These are phyloP conservation scores for Passiflora organensis DNA, from an alignment of 345 rosid genomes.

Conservation along the genomic window DNA sequence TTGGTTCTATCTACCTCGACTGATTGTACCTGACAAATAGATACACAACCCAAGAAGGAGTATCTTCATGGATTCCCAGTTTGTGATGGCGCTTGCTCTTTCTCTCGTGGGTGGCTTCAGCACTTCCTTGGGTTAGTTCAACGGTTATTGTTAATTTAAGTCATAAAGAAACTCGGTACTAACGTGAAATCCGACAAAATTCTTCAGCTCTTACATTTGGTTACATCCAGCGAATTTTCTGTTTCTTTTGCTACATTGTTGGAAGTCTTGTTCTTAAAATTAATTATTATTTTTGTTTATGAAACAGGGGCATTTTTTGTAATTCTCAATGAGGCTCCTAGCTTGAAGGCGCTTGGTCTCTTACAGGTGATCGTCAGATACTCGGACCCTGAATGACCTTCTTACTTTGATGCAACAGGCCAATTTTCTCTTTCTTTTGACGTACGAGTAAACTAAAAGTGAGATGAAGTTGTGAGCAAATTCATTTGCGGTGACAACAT, in stretches of 20 bases:
- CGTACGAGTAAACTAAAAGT: slow-evolving; percentile 1
- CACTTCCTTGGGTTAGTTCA: slow-evolving; percentile 27
- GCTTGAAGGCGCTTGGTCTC: slow-evolving; percentile 93
- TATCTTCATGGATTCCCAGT: slow-evolving; percentile 74
- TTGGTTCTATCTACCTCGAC: background rate
- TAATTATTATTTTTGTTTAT: slow-evolving; percentile 17
- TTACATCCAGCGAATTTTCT: no score
- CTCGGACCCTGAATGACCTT: background rate
- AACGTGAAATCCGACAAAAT: no score
- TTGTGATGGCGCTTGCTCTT: slow-evolving; percentile 23
- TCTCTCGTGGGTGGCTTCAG: slow-evolving; percentile 32
- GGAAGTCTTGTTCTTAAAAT: slow-evolving; percentile 9
- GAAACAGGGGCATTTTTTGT: slow-evolving; percentile 80
- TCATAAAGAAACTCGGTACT: no score
- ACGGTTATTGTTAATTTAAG: no score
- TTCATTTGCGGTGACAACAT: slow-evolving; percentile 4
- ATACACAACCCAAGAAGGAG: no score
- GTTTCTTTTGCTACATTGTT: no score
- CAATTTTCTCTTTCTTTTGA: background rate
- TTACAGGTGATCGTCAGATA: slow-evolving; percentile 55
- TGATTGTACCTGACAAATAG: no score
- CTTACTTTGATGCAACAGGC: slow-evolving; percentile 4
- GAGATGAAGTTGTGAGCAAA: background rate
- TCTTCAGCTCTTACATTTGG: no score
- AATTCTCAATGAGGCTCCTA: slow-evolving; percentile 66